Evolutionary conservation across 2,329 filamentous ascomycete species (phyloP), one percentile per base, ranked within the genome.

Genomic region (Aspergillus pseudotamarii): DNA sequence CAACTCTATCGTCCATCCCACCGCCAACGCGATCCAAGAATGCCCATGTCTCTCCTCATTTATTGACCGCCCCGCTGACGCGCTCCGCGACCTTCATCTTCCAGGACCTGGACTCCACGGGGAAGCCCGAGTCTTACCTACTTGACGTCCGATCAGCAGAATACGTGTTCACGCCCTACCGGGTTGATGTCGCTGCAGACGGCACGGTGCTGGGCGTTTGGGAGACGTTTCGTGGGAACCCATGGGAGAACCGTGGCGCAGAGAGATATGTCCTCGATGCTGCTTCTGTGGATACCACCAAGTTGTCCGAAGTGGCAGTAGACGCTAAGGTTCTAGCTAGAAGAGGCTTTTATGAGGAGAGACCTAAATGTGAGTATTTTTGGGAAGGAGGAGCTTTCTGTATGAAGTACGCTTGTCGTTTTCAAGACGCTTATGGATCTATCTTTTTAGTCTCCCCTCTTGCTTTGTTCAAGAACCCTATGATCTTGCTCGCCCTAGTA

Each of bases 401-500:
- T 60, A 41, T 36, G 45, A 23, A 26, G 34, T 23, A 34, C 11
- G 43, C 4, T 12, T 57, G 34, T 53, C 28, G 28, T 16, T 59
- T 21, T 53, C 38, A 51, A 21, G 53, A 26, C 55, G 28, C 43
- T 41, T 50, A 62, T 46, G 43, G 69, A 41, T 59, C 60, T 16
- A 56, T 58, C 6, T 50, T 48, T 21, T 53, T 68, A 93, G 91
- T 94, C 80, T 92, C 89, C 21, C 84, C 94, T n/a, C 74, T 97
- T 62, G 87, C 86, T 63, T 89, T 97, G 61, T 83, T 97, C 72
- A 95, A 95, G 83, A 97, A 92, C 75, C 95, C 95, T 4, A 98
- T 98, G 93, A 97, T 98, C 67, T 85, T 99, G 64, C 90, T 99
- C 83, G 93, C 91, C 5, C 80, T 96, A 38, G 88, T 95, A 45